A percentile compares a stretch with the other conserved stretches of the same genome.
Evolutionary conservation across 179 eudicot species (phyloP).

Genomic region (Beta macrorhiza): DNA sequence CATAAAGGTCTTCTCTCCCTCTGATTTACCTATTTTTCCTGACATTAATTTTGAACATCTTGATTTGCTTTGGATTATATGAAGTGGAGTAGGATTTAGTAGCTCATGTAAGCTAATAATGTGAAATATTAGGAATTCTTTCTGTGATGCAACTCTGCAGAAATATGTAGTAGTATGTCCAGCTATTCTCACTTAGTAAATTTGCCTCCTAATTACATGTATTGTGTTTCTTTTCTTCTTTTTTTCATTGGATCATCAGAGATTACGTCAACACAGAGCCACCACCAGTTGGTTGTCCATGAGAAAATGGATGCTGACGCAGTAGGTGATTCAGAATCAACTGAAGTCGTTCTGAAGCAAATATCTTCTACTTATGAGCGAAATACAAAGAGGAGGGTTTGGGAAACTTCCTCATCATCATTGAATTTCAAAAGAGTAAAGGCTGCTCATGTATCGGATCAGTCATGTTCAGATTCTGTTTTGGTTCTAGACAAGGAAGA

Average conservation of each 20-base stretch:
- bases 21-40: not conserved
- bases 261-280: conserved; percentile 22
- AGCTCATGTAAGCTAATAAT: not conserved
- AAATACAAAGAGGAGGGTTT: conserved; percentile 53
- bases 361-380: conserved; percentile 40
- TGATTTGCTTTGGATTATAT: not conserved
- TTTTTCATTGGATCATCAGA: conserved; percentile 19
- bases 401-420: conserved; percentile 69
- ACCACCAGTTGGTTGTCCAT: conserved; percentile 24
- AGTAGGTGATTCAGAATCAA: conserved; percentile 25
- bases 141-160: conserved; percentile 4
- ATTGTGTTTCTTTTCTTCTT: not conserved
- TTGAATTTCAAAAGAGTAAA: conserved; percentile 81
- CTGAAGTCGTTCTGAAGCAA: conserved; percentile 30
- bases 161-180: not conserved
- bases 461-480: conserved; percentile 33
- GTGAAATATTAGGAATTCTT: not conserved
- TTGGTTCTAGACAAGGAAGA: conserved; percentile 30
- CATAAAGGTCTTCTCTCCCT: not conserved
- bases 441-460: conserved; percentile 56
- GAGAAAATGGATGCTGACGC: conserved; percentile 30
- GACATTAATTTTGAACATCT: not conserved
- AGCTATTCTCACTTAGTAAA: not conserved
- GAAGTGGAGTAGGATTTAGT: not conserved
- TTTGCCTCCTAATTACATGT: not conserved